Percentiles rank a stretch among this genome's conserved stretches.
phyloP scores from a whole-genome alignment of 208 protist genomes.

The Angomonas deanei region DNA sequence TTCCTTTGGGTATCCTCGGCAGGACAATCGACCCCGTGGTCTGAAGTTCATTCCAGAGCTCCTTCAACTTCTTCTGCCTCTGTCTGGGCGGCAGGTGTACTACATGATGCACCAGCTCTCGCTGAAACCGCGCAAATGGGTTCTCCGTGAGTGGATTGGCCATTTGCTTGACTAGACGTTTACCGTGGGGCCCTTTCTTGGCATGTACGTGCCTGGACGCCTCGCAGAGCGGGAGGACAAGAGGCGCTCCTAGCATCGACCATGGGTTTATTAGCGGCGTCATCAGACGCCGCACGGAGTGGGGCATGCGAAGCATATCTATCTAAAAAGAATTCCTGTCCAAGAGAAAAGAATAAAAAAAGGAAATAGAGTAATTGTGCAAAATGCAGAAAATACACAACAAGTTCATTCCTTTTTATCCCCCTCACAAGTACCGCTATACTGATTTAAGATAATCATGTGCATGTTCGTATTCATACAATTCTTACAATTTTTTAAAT shows the following conservation, averaged over 20 bases:
- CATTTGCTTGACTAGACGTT: constrained; percentile 4
- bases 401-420: background rate
- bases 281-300: too few species aligned
- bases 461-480: background rate
- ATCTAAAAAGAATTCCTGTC: too few species aligned
- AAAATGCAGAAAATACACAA: too few species aligned
- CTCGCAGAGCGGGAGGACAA: too few species aligned
- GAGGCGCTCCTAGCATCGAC: too few species aligned
- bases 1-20: background rate
- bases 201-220: background rate
- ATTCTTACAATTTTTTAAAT: background rate
- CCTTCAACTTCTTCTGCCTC: constrained; percentile 59
- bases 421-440: background rate
- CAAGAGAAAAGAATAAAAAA: too few species aligned
- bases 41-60: constrained; percentile 62
- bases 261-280: too few species aligned
- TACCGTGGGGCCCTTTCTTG: background rate
- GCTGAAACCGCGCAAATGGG: constrained; percentile 72
- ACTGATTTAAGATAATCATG: background rate
- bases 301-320: too few species aligned
- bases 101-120: constrained; percentile 42
- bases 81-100: constrained; percentile 44
- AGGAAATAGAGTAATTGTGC: too few species aligned
- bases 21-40: constrained; percentile 23
- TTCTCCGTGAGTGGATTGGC: constrained; percentile 58